These are phyloP conservation scores for Pseudogymnoascus sp. DNA, from an alignment of 2,329 filamentous ascomycete genomes.

Conservation along the genomic window DNA sequence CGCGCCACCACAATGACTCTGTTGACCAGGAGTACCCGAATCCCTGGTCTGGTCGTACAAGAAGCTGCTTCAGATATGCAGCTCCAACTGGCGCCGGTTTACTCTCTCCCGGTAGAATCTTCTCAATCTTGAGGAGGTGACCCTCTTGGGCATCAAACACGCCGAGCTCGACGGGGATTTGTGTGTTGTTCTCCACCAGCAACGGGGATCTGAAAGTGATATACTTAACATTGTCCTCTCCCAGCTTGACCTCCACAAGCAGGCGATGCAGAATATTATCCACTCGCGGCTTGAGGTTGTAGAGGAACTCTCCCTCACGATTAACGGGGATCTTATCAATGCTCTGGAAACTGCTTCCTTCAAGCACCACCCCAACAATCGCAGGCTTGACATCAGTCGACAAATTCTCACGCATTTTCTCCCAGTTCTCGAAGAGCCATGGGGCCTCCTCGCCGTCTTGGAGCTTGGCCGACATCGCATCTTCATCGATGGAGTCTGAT, in stretches of 20 bases:
- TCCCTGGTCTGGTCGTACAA: conserved; percentile 86
- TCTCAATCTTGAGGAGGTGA: conserved; percentile 92
- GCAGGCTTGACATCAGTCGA: conserved; percentile 74
- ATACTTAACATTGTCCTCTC: conserved; percentile 94
- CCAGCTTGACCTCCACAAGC: conserved; percentile 83
- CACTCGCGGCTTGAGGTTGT: conserved; percentile 79
- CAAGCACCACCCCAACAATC: conserved; percentile 72
- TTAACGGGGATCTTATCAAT: conserved; percentile 83
- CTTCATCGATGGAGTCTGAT: conserved; percentile 49
- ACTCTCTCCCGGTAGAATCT: conserved; percentile 85
- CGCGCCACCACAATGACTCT: conserved; percentile 86
- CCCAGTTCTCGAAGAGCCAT: conserved; percentile 96
- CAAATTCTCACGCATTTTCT: conserved; percentile 89
- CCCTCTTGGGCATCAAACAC: conserved; percentile 82
- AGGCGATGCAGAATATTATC: conserved; percentile 80
- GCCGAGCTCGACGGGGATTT: conserved; percentile 90
- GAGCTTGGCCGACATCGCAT: conserved; percentile 63
- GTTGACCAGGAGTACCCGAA: conserved; percentile 96
- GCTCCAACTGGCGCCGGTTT: conserved; percentile 88
- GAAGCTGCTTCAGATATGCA: conserved; percentile 77
- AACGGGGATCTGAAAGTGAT: conserved; percentile 91
- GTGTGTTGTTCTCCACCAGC: conserved; percentile 89
- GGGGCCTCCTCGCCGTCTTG: conserved; percentile 84
- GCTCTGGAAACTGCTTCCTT: conserved; percentile 89
- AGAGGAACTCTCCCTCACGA: conserved; percentile 88